Evolutionary conservation across 805 yeast species (phyloP), one percentile per base, ranked within the genome.

Genomic region (Sugiyamaella qingdaonensis): DNA sequence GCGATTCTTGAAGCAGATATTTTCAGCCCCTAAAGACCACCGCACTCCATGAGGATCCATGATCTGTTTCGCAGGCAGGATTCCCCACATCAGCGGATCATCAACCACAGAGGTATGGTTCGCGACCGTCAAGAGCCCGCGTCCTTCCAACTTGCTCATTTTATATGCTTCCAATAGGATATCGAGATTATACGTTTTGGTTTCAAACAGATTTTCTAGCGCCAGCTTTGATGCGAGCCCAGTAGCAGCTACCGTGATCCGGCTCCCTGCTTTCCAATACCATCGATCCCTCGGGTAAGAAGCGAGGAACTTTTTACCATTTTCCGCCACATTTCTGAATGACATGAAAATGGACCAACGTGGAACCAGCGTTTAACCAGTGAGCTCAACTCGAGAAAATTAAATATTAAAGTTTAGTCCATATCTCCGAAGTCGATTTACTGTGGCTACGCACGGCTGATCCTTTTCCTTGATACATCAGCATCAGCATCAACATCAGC

Each of bases 1-100:
- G 45, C 55, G 49, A 51, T 52, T 61, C 37, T 54, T 58, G 69
- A 94, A 92, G 66, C 98, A 92, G 37, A 92, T 80, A 66, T 94
- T 91, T 48, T 85, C 81, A 10, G 99, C 99, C 0, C 95, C 99
- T 52, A 94, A 74, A 4, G 97, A 91, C 98, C 98, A 92, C 63
- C 99, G 77, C 51, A 89, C 80, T 50, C 80, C 78, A 57, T 82
- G 86, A 14, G 86, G 71, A 52, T 81, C 79, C 11, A 73, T 68
- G 60, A 80, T 86, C 60, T 79, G 80, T 36, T 81, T 75, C 79
- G 84, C 77, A 0, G 97, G 96, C 54, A 91, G 73, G 34, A 86
- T 79, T 0, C 95, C 96, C 88, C 95, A 92, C 43, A 88, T 72
- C 34, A 87, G 77, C 0, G 99, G 99, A 64, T 92, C 99, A 66